phyloP scores from a whole-genome alignment of 2,329 filamentous ascomycete species.

The Bipolaris zeicola region DNA sequence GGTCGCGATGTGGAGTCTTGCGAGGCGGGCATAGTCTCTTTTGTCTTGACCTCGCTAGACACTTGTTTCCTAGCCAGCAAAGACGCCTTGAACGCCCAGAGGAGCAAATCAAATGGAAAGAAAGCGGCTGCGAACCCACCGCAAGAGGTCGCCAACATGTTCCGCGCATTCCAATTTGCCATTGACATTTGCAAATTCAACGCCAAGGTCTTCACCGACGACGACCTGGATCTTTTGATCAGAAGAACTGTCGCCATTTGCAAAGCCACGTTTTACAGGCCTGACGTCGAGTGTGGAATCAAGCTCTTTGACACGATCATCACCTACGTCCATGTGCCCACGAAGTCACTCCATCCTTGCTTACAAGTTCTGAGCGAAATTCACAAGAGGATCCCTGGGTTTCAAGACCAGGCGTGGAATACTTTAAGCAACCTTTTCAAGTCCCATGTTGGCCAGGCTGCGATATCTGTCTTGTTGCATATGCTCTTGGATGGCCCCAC shows the following conservation, averaged over 20 bases:
- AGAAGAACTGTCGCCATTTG: constrained; percentile 69
- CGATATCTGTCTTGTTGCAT: constrained; percentile 68
- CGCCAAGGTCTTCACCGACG: constrained; percentile 69
- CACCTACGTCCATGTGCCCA: constrained; percentile 73
- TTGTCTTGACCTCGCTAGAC: constrained; percentile 42
- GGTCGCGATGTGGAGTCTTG: constrained; percentile 49
- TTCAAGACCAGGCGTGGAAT: constrained; percentile 71
- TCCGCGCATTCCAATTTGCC: constrained; percentile 68
- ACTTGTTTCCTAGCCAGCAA: constrained; percentile 41
- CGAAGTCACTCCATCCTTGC: constrained; percentile 65
- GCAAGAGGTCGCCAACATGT: constrained; percentile 50
- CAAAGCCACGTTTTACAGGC: constrained; percentile 66
- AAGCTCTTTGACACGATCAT: constrained; percentile 71
- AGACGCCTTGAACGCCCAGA: constrained; percentile 31
- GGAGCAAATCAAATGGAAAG: constrained; percentile 35
- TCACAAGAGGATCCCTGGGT: constrained; percentile 66
- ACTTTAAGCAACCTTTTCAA: constrained; percentile 72
- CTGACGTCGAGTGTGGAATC: constrained; percentile 71
- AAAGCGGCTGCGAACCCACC: constrained; percentile 26
- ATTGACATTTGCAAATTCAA: constrained; percentile 77
- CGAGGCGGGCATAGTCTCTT: constrained; percentile 43
- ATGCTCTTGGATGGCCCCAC: constrained; percentile 49
- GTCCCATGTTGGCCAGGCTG: constrained; percentile 74
- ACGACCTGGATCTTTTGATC: constrained; percentile 66
- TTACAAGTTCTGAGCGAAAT: constrained; percentile 75